phyloP scores from a whole-genome alignment of 805 yeast genomes.

The Ogataea paradorogensis region DNA sequence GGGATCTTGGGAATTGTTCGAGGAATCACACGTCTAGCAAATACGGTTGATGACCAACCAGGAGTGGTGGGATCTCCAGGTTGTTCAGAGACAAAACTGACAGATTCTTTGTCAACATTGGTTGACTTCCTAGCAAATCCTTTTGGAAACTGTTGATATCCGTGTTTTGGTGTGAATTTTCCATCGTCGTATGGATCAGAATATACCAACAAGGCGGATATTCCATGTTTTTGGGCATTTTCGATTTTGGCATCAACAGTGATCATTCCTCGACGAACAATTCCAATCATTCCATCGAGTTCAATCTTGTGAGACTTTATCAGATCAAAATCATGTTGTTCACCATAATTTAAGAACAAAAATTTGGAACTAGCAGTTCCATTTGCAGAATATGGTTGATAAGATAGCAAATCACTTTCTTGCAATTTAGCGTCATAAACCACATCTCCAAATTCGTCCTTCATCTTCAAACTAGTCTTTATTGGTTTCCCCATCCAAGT shows the following conservation, averaged over 20 bases:
- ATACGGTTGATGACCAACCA: conserved; percentile 56
- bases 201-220: conserved; percentile 56
- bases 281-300: conserved; percentile 54
- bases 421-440: conserved; percentile 47
- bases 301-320: conserved; percentile 35
- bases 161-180: conserved; percentile 51
- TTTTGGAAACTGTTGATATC: conserved; percentile 54
- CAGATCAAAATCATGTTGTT: conserved; percentile 43
- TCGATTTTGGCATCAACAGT: conserved; percentile 56
- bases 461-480: conserved; percentile 40
- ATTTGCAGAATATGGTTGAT: conserved; percentile 62
- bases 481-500: conserved; percentile 53
- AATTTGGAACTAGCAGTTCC: conserved; percentile 57
- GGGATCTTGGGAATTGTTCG: conserved; percentile 50
- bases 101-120: conserved; percentile 61
- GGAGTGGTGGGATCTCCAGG: conserved; percentile 84
- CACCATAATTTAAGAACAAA: conserved; percentile 66
- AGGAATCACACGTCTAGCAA: conserved; percentile 40
- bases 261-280: conserved; percentile 50
- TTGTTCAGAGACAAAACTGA: conserved; percentile 50
- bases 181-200: conserved; percentile 61
- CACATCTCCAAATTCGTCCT: conserved; percentile 34
- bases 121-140: conserved; percentile 66
- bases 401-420: conserved; percentile 45
- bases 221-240: conserved; percentile 62